Evolutionary conservation across 2,329 filamentous ascomycete species (phyloP).

Genomic region (Drechslerella coelobrocha): DNA sequence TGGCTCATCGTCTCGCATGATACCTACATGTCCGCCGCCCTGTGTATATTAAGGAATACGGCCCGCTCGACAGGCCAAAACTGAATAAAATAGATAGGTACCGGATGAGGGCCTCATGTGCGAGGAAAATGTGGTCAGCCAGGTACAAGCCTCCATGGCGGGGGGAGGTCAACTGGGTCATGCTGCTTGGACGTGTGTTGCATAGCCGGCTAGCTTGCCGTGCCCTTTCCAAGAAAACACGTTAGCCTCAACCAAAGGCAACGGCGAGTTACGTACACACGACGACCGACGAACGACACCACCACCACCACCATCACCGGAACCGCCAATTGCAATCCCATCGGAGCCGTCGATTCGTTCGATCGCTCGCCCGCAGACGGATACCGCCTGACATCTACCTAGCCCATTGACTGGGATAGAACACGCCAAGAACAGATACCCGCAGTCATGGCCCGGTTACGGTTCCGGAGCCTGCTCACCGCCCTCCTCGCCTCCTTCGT

Average conservation of each 20-base stretch:
- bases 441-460: constrained; percentile 40
- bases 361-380: neutral
- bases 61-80: neutral
- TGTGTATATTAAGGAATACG: constrained; percentile 2
- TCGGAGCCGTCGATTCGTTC: constrained; percentile 12
- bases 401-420: constrained; percentile 36
- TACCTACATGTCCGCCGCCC: neutral
- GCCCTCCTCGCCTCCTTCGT: constrained; percentile 46
- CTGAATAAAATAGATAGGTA: neutral
- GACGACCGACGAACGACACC: constrained; percentile 4
- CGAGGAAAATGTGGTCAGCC: neutral
- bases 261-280: constrained; percentile 46
- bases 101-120: constrained; percentile 41
- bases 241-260: constrained; percentile 39
- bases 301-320: constrained; percentile 15
- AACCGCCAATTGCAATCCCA: constrained; percentile 12
- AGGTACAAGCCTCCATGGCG: neutral
- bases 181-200: neutral
- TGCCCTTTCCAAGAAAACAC: constrained; percentile 47
- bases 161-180: constrained; percentile 1
- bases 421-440: constrained; percentile 2
- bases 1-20: constrained; percentile 10
- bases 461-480: constrained; percentile 40
- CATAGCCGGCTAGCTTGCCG: constrained; percentile 14
- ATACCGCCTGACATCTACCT: neutral